Base-by-base conservation (phyloP, 805 yeast species). In the Wickerhamiella dianesei region DNA sequence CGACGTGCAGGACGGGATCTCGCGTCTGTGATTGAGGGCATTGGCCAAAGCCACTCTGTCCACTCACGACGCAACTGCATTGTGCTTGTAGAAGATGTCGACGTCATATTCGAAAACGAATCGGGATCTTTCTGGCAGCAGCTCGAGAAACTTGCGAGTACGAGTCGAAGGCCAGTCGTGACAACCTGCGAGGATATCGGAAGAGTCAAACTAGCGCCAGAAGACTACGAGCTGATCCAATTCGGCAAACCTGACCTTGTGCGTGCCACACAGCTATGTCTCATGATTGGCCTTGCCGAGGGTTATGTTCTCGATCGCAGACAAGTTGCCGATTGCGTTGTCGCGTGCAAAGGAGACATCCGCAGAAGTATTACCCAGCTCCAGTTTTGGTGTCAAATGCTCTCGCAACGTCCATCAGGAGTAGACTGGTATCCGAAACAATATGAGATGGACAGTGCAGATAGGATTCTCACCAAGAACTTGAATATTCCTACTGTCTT, bases 81-180 rank as follows among this genome's bases (percentile, higher is more conserved):
- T 4, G 79, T 92, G 3, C 62, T 92, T 32, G 69, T 89, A 48
- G 95, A 88, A 55, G 96, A 89, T 56, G 88, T 83, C 37, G 95
- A 89, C 59, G 68, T 84, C 9, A 60, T 88, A 17, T 85, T 81
- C 56, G 85, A 77, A 46, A 76, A 73, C 37, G 97, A 92, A 56
- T 76, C 74, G 48, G 45, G 46, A 14, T 77, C 77, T 1, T 88
- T 89, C 58, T 92, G 96, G 96, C 58, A 70, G 1, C 77, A 80
- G 2, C 70, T 86, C 2, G 74, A 73, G 41, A 79, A 76, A 43
- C 69, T 84, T 13, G 62, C 86, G 37, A 68, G 69, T 35, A 70
- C 73, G 16, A 72, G 85, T 0, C 68, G 84, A 53, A 65, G 88
- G 46, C 95, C 95, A 0, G 71, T 85, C 0, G 70, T 83, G 1